A percentile compares a stretch with the other conserved stretches of the same genome.
These are phyloP conservation scores for Bjerkandera adusta DNA, from an alignment of 1,284 basidiomycete genomes.

Conservation along the genomic window DNA sequence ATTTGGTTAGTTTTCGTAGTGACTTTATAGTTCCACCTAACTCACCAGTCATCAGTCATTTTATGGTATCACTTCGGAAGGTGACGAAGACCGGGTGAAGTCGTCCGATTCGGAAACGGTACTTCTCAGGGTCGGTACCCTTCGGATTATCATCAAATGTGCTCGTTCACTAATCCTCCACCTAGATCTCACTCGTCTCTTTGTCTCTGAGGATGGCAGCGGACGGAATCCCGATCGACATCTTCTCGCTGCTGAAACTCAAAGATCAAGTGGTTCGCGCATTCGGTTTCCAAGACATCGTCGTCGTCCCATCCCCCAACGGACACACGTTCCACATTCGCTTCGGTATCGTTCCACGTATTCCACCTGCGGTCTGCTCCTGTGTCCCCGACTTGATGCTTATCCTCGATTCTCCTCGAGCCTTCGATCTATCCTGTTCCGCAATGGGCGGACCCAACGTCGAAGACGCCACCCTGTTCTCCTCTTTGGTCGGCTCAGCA, in stretches of 20 bases:
- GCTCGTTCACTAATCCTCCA: not conserved
- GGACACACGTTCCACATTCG: slow-evolving; percentile 51
- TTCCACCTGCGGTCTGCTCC: slow-evolving; percentile 45
- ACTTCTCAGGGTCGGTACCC: slow-evolving; percentile 42
- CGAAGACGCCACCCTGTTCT: slow-evolving; percentile 41
- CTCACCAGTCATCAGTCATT: slow-evolving; percentile 35
- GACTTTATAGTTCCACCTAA: no score
- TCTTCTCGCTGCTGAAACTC: slow-evolving; percentile 52
- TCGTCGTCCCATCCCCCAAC: slow-evolving; percentile 40
- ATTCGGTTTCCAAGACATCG: slow-evolving; percentile 53
- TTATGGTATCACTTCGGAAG: slow-evolving; percentile 41
- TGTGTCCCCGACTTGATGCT: slow-evolving; percentile 57
- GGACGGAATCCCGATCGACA: slow-evolving; percentile 53
- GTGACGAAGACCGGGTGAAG: slow-evolving; percentile 11
- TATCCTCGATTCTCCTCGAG: slow-evolving; percentile 56
- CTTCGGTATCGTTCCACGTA: slow-evolving; percentile 42
- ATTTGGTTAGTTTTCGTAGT: slow-evolving; percentile 36
- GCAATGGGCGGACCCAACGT: slow-evolving; percentile 44
- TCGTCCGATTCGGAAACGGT: slow-evolving; percentile 43
- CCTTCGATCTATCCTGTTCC: slow-evolving; percentile 44
- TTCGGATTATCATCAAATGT: not conserved
- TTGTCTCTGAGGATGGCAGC: slow-evolving; percentile 64
- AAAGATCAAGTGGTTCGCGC: slow-evolving; percentile 57
- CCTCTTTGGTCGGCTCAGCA: slow-evolving; percentile 55
- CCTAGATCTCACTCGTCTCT: slow-evolving; percentile 52